A percentile compares a stretch with the other conserved stretches of the same genome.
phyloP scores from a whole-genome alignment of 2,329 filamentous ascomycete species.

The Exophiala aquamarina region DNA sequence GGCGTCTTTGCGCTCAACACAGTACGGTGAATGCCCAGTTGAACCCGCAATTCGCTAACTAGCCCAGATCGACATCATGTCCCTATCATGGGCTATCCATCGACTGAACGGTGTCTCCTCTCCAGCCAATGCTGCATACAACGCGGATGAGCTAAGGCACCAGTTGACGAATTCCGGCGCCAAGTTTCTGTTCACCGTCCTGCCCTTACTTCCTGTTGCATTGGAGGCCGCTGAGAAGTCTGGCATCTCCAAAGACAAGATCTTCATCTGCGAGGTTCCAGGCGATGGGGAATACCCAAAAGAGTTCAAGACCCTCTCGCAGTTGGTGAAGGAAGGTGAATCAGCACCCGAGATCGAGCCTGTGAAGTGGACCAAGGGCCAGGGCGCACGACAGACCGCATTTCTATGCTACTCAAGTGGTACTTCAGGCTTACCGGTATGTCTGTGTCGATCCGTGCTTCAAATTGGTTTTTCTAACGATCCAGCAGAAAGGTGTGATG shows the following conservation, averaged over 20 bases:
- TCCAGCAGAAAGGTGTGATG: constrained; percentile 67
- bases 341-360: constrained; percentile 40
- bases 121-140: constrained; percentile 75
- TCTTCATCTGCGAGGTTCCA: constrained; percentile 70
- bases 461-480: constrained; percentile 7
- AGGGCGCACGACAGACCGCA: constrained; percentile 61
- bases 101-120: constrained; percentile 71
- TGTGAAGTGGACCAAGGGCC: constrained; percentile 42
- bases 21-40: constrained; percentile 46
- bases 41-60: constrained; percentile 1
- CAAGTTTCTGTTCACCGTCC: constrained; percentile 70
- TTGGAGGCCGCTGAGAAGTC: constrained; percentile 63
- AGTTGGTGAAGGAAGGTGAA: constrained; percentile 63
- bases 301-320: constrained; percentile 62
- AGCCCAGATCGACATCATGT: constrained; percentile 69
- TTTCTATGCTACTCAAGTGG: constrained; percentile 80
- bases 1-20: constrained; percentile 79
- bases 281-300: constrained; percentile 30
- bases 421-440: constrained; percentile 73
- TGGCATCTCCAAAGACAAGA: constrained; percentile 61
- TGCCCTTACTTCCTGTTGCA: constrained; percentile 64
- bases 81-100: constrained; percentile 72
- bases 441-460: constrained; percentile 31
- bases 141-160: constrained; percentile 66
- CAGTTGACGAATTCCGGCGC: constrained; percentile 70